Percentiles rank a stretch among this genome's conserved stretches.
phyloP scores from a whole-genome alignment of 331 rosid species.

The Arachis monticola region DNA sequence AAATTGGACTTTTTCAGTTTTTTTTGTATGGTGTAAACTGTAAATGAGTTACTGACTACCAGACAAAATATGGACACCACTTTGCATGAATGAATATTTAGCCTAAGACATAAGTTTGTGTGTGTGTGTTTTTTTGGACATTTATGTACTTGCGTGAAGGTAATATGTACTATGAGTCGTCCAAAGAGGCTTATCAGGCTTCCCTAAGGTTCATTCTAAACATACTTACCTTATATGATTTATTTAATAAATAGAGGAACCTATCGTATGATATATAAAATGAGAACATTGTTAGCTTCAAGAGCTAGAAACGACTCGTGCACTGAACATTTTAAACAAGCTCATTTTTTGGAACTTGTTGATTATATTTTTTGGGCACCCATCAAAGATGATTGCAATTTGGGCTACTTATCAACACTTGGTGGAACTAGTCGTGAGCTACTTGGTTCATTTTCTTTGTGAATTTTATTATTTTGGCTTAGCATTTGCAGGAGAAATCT shows the following conservation, averaged over 20 bases:
- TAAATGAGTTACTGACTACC: too few relatives aligned
- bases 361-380: neutral
- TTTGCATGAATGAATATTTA: too few relatives aligned
- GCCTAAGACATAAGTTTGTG: too few relatives aligned
- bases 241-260: neutral
- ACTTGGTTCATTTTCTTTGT: constrained; percentile 57
- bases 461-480: constrained; percentile 67
- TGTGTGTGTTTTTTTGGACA: too few relatives aligned
- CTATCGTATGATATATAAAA: neutral
- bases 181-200: constrained; percentile 1
- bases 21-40: too few relatives aligned
- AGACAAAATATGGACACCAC: too few relatives aligned
- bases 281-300: neutral
- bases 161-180: neutral
- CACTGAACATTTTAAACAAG: constrained; percentile 1
- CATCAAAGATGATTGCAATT: constrained; percentile 52
- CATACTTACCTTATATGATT: neutral
- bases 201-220: neutral
- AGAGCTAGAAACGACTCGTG: constrained; percentile 10
- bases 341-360: neutral
- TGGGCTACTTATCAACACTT: constrained; percentile 55
- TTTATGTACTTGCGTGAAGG: too few relatives aligned
- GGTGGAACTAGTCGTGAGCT: constrained; percentile 61
- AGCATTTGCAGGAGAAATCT: constrained; percentile 69
- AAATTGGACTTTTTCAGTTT: too few relatives aligned